Evolutionary conservation across 2,329 filamentous ascomycete genomes (phyloP), one percentile per base, ranked within the genome.

Genomic region (Didymella arachidicola): DNA sequence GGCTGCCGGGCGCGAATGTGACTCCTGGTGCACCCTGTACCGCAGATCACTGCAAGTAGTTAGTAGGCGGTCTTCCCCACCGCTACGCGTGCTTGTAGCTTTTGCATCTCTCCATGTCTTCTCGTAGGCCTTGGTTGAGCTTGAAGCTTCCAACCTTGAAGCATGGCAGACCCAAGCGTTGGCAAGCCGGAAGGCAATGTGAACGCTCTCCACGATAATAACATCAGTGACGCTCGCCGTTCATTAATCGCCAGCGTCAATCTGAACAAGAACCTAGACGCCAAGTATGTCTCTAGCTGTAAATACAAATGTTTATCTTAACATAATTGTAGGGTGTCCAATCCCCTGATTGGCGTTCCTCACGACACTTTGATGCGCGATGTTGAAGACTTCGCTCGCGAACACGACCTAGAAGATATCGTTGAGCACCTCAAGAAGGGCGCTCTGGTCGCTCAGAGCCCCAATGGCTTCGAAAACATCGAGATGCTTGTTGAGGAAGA

Each of bases 361-460:
- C 79, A 74, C 62, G 79, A 75, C 29, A 72, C 75, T 61, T 80
- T 89, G 7, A 73, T 88, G 52, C 71, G 72, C 45, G 78, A 86
- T 49, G 87, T 87, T 38, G 82, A 87, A 51, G 78, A 79, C 8
- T 90, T 90, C 65, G 87, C 86, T 53, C 89, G 88, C 69, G 79
- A 83, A 46, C 84, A 88, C 59, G 80, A 80, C 26, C 79, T 92
- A 2, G 75, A 78, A 29, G 59, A 59, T 18, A 59, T 62, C 19
- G 26, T 61, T 22, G 44, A 45, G 14, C 58, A 61, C 36, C 50
- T 92, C 42, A 81, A 84, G 57, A 65, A 64, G 36, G 64, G 62
- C 26, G 91, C 90, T 2, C 79, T 93, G 11, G 84, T 92, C 14
- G 90, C 90, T 1, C 89, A 91, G 74, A 85, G 87, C 65, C 89